Percentiles rank a stretch among this genome's conserved stretches.
Conservation (phyloP, 1,284 basidiomycete species). For the Malassezia caprae region DNA sequence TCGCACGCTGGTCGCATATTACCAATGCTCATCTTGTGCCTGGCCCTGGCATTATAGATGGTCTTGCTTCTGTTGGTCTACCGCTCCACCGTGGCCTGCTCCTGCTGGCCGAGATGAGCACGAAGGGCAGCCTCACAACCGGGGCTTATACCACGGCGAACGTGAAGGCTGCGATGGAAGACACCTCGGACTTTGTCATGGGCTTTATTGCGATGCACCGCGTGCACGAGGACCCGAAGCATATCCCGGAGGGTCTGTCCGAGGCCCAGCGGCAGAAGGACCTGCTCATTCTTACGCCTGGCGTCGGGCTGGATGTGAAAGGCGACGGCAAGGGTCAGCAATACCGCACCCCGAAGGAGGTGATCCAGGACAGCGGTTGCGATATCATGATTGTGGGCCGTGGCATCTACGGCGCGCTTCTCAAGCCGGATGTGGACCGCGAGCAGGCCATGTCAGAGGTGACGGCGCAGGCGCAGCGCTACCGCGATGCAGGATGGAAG, state of each 20-base stretch:
- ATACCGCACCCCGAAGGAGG: conserved; percentile 81
- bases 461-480: conserved; percentile 66
- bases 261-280: conserved; percentile 53
- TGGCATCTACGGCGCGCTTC: conserved; percentile 67
- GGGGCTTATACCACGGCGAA: conserved; percentile 76
- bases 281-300: conserved; percentile 83
- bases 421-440: conserved; percentile 47
- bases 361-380: conserved; percentile 72
- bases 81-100: conserved; percentile 77
- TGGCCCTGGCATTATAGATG: conserved; percentile 81
- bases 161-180: conserved; percentile 53
- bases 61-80: conserved; percentile 72
- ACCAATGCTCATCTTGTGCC: conserved; percentile 91
- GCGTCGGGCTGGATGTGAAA: conserved; percentile 71
- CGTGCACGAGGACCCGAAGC: conserved; percentile 57
- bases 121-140: conserved; percentile 71
- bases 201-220: conserved; percentile 62
- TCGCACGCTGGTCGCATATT: conserved; percentile 90
- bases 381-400: conserved; percentile 97
- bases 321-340: conserved; percentile 91
- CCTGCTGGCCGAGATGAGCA: conserved; percentile 93
- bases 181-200: conserved; percentile 35
- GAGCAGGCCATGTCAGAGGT: conserved; percentile 54
- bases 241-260: conserved; percentile 11
- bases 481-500: conserved; percentile 77